phyloP scores from a whole-genome alignment of 2,329 filamentous ascomycete genomes.

The Penicillium vulpinum region DNA sequence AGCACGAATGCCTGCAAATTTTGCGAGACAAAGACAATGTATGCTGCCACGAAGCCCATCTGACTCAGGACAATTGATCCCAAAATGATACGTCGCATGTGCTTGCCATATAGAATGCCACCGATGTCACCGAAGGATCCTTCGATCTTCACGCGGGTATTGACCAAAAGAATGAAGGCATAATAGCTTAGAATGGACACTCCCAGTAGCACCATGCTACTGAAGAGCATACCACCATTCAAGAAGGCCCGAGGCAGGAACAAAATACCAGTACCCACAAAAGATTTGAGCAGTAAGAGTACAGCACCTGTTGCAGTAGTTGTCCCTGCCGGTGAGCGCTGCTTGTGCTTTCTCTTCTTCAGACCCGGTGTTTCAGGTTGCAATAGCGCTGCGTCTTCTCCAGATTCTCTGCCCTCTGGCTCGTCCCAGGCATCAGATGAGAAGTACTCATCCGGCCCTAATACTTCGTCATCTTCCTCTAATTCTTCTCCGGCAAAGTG shows the following conservation, averaged over 20 bases:
- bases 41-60: slow-evolving; percentile 89
- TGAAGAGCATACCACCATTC: slow-evolving; percentile 97
- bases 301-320: slow-evolving; percentile 78
- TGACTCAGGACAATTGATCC: slow-evolving; percentile 92
- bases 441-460: slow-evolving; percentile 88
- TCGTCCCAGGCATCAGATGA: slow-evolving; percentile 69
- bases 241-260: slow-evolving; percentile 91
- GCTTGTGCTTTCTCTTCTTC: slow-evolving; percentile 73
- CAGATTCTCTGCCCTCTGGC: slow-evolving; percentile 68
- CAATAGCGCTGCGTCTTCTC: slow-evolving; percentile 82
- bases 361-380: slow-evolving; percentile 67
- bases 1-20: slow-evolving; percentile 94
- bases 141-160: slow-evolving; percentile 78
- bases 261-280: slow-evolving; percentile 92
- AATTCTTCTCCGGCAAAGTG: slow-evolving; percentile 97
- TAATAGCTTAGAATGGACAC: slow-evolving; percentile 91
- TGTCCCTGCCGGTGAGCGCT: slow-evolving; percentile 70
- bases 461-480: slow-evolving; percentile 90
- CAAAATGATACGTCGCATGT: slow-evolving; percentile 85
- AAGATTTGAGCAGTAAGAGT: slow-evolving; percentile 89
- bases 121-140: slow-evolving; percentile 99
- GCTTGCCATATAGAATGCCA: slow-evolving; percentile 83
- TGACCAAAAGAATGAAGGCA: slow-evolving; percentile 92
- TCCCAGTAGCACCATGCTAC: slow-evolving; percentile 81
- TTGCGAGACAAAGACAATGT: slow-evolving; percentile 95